A percentile compares a stretch with the other conserved stretches of the same genome.
phyloP scores from a whole-genome alignment of 345 rosid genomes.

The Psidium friedrichsthalianum region DNA sequence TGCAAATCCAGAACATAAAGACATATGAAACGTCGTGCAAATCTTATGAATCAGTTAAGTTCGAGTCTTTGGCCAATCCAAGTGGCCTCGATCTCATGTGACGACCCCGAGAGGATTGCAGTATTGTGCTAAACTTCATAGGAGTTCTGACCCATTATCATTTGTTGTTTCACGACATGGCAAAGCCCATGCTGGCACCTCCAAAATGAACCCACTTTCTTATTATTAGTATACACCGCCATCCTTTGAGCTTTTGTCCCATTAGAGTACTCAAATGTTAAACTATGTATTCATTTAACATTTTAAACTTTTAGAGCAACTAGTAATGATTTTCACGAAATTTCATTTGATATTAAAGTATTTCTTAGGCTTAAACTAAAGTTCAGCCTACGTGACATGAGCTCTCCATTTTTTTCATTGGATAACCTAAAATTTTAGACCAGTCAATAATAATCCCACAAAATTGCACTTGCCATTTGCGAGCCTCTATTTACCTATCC shows the following conservation, averaged over 20 bases:
- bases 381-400: not conserved
- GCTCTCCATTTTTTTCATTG: not conserved
- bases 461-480: not conserved
- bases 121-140: not conserved
- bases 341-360: not conserved
- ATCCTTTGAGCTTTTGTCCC: not conserved
- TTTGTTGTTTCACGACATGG: not conserved
- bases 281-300: too few relatives aligned
- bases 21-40: not conserved
- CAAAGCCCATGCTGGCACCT: not conserved
- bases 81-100: not conserved
- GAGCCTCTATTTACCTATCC: not conserved
- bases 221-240: not conserved
- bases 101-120: accelerated
- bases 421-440: not conserved
- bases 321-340: not conserved
- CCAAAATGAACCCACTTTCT: not conserved
- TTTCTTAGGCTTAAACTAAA: not conserved
- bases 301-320: too few relatives aligned
- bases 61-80: too few relatives aligned
- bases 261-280: not conserved
- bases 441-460: not conserved
- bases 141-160: not conserved
- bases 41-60: not conserved
- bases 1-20: too few relatives aligned